Evolutionary conservation across 2,329 filamentous ascomycete species (phyloP), one percentile per base, ranked within the genome.

Genomic region (Chaetothyriales sp.): DNA sequence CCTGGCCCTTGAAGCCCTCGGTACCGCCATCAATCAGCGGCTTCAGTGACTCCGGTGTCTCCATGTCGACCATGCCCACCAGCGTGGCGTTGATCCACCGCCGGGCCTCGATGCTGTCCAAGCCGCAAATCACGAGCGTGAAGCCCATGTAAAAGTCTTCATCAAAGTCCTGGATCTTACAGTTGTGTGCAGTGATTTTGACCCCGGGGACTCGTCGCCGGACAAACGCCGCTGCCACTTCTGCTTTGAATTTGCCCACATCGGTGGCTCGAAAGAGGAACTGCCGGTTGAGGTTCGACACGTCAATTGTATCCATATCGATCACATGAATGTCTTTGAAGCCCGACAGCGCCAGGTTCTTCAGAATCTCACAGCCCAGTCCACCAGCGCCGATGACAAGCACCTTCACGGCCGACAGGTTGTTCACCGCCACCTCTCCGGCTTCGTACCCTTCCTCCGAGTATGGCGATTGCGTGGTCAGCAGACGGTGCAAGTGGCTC

Each of bases 291-390:
- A 98, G 77, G 66, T 98, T 98, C 48, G 89, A 95, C 54, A 98
- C 90, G 64, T 98, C 92, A 66, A 98, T 98, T 1, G 90, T 98
- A 68, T 98, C 86, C 92, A 98, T 98, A 70, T 98, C 92, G 61
- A 98, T 96, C 53, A 98, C 92, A 71, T 98, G 88, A 59, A 98
- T 95, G 62, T 95, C 80, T 67, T 85, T 93, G 73, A 98, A 98
- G 25, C 89, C 88, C 1, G 90, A 95, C 49, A 98, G 76, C 43
- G 92, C 92, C 32, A 98, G 76, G 63, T 98, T 87, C 73, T 98
- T 98, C 49, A 98, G 73, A 44, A 98, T 94, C 66, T 98, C 92
- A 62, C 92, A 98, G 58, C 92, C 92, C 53, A 98, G 70, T 9
- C 92, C 92, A 55, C 92, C 92, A 53, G 92, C 92, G 52, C 92